phyloP scores from a whole-genome alignment of 805 yeast genomes.

The Yarrowia keelungensis region DNA sequence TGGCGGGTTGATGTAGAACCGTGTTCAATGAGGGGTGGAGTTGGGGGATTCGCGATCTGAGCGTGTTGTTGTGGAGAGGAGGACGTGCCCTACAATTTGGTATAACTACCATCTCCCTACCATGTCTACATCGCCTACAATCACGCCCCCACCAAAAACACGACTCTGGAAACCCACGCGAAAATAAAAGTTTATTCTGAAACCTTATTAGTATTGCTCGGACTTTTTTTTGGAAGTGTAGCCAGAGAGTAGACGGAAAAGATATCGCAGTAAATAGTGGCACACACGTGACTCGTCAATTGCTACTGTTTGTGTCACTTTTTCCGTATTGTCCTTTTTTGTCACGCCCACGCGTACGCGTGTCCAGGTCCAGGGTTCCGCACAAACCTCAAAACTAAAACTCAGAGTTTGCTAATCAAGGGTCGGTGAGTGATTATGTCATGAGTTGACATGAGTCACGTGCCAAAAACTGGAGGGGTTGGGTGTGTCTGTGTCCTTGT shows the following conservation, averaged over 20 bases:
- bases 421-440: constrained; percentile 3
- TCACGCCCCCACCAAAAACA: constrained; percentile 17
- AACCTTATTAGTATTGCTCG: constrained; percentile 22
- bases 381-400: constrained; percentile 22
- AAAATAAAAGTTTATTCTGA: background rate
- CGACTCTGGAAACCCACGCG: constrained; percentile 32
- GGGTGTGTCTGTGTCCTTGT: no score
- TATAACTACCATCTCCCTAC: background rate
- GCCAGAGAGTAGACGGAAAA: no score
- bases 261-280: no score
- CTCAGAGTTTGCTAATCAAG: constrained; percentile 32
- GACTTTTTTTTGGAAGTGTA: background rate
- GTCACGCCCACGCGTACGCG: constrained; percentile 3
- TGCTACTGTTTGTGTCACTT: no score
- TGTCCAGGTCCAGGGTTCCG: constrained; percentile 11
- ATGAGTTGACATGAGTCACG: background rate
- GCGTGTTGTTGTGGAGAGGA: background rate
- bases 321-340: background rate
- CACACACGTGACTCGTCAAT: no score
- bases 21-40: background rate
- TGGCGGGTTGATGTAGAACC: background rate
- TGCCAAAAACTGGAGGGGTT: background rate
- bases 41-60: background rate
- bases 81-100: background rate
- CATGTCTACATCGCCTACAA: no score